Evolutionary conservation across 2,329 filamentous ascomycete genomes (phyloP).

Genomic region (Nigrospora oryzae): DNA sequence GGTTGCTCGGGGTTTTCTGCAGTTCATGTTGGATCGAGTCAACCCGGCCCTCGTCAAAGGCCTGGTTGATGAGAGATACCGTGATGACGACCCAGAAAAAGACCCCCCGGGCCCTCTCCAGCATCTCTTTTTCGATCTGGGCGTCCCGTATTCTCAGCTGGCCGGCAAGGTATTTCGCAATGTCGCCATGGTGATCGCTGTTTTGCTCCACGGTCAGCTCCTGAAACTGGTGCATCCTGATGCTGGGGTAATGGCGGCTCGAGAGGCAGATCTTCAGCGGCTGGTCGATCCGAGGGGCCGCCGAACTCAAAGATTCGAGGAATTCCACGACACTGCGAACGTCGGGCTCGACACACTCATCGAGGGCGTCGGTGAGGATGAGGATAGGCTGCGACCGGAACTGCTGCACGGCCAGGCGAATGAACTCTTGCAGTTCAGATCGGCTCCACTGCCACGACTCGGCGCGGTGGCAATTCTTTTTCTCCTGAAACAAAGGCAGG

Average conservation of each 20-base stretch:
- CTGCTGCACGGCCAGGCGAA: neutral
- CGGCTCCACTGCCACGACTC: neutral
- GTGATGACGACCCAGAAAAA: conserved; percentile 30
- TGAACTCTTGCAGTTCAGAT: neutral
- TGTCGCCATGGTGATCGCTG: neutral
- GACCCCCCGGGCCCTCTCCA: conserved; percentile 23
- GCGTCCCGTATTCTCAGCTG: neutral
- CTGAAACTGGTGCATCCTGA: conserved; percentile 1
- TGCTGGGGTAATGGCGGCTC: conserved; percentile 1
- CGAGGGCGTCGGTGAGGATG: conserved; percentile 2
- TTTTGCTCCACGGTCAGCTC: neutral
- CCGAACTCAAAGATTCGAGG: neutral
- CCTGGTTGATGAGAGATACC: conserved; percentile 10
- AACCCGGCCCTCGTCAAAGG: conserved; percentile 5
- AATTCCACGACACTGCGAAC: neutral
- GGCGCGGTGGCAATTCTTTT: neutral
- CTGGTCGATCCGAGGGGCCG: neutral
- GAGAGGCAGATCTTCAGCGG: conserved; percentile 1
- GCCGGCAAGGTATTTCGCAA: neutral
- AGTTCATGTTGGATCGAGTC: conserved; percentile 1
- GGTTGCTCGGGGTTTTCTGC: too few relatives aligned
- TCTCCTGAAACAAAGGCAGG: conserved; percentile 4
- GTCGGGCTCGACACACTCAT: conserved; percentile 1
- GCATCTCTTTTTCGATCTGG: neutral
- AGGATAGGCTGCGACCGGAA: neutral